Base-by-base conservation (phyloP, 1,284 basidiomycete genomes). In the Sphaerobolus stellatus region DNA sequence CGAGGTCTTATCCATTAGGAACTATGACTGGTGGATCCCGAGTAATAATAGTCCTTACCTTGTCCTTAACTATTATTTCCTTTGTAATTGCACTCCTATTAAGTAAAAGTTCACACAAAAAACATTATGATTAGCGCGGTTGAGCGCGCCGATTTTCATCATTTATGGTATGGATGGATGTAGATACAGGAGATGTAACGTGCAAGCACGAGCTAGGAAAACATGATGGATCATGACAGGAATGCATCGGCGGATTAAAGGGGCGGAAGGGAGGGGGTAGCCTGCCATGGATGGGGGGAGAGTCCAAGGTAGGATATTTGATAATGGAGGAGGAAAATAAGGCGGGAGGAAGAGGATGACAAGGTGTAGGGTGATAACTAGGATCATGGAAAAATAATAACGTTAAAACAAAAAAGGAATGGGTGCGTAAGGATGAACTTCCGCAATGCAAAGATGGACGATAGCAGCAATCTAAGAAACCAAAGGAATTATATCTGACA, bases 361-460 rank as follows among this genome's bases (percentile, higher is more conserved):
- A 43, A 22, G 22, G 22, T 43, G 28, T 30, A 29, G 58, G 16
- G 50, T 31, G 41, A 56, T 46, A 51, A 53, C 46, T 40, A 55
- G 8, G 25, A 56, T 22, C 47, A 51, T 49, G 49, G 33, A 54
- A 59, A 22, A 53, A 41, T 33, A 54, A 56, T 40, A 59, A 54
- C 57, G 40, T 54, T 51, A 54, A 56, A 58, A 55, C 48, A 34
- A 44, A 56, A 51, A 50, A 51, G 45, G 34, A 40, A 67, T 64
- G 77, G 73, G 70, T 70, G 70, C 66, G 86, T 86, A 91, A 91
- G 90, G 90, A 91, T 90, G 89, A 91, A 88, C 88, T 91, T 90
- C 88, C 88, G 64, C 53, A 54, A 82, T 85, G 81, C 76, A 66
- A 62, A 62, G 61, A 59, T 52, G 53, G 53, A 41, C 54, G 58